Evolutionary conservation across 2,329 filamentous ascomycete genomes (phyloP).

Genomic region (Neonectria hederae): DNA sequence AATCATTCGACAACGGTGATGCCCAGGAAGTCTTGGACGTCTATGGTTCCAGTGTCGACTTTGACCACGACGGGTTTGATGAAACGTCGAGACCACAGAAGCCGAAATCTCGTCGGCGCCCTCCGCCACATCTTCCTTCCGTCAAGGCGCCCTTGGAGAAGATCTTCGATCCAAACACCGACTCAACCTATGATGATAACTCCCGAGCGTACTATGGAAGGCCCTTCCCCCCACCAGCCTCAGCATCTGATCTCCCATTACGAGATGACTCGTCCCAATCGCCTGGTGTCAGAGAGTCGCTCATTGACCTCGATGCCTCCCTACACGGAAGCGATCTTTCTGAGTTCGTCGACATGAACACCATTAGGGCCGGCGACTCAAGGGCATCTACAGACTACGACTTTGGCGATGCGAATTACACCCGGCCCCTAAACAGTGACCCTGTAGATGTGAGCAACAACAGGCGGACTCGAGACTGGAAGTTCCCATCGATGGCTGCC

Average conservation of each 20-base stretch:
- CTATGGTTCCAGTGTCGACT: slow-evolving; percentile 67
- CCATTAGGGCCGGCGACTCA: slow-evolving; percentile 62
- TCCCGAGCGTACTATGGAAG: slow-evolving; percentile 68
- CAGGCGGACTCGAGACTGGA: slow-evolving; percentile 65
- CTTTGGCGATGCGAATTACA: slow-evolving; percentile 55
- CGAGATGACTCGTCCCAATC: slow-evolving; percentile 63
- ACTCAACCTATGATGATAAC: slow-evolving; percentile 72
- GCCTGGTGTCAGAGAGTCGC: slow-evolving; percentile 66
- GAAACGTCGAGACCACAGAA: slow-evolving; percentile 64
- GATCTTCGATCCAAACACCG: slow-evolving; percentile 72
- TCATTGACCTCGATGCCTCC: slow-evolving; percentile 72
- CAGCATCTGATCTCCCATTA: slow-evolving; percentile 65
- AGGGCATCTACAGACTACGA: slow-evolving; percentile 61
- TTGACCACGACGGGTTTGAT: slow-evolving; percentile 55
- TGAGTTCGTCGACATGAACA: slow-evolving; percentile 69
- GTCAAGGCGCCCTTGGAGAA: slow-evolving; percentile 70
- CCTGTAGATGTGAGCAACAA: slow-evolving; percentile 64
- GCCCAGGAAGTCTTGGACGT: slow-evolving; percentile 69
- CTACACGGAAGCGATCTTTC: slow-evolving; percentile 65
- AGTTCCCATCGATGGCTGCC: slow-evolving; percentile 63
- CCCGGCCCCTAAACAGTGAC: slow-evolving; percentile 65
- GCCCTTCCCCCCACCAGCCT: slow-evolving; percentile 49
- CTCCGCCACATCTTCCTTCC: slow-evolving; percentile 66
- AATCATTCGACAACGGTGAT: slow-evolving; percentile 62
- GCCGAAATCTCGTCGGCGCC: slow-evolving; percentile 63